A percentile compares a stretch with the other conserved stretches of the same genome.
These are phyloP conservation scores for Metarhizium rileyi DNA, from an alignment of 2,329 filamentous ascomycete species.

Conservation along the genomic window DNA sequence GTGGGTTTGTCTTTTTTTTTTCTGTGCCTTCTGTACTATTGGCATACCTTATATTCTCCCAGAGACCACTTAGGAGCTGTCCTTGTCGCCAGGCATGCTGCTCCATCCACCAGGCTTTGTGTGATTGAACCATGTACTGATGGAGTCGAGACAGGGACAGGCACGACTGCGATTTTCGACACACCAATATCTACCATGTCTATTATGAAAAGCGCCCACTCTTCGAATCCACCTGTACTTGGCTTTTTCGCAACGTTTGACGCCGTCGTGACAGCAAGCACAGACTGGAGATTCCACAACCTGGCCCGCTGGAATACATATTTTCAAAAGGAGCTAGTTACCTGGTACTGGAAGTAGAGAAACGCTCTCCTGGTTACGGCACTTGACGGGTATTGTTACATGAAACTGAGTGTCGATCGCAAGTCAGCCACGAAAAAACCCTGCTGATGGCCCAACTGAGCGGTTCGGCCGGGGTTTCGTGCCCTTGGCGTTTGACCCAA, in stretches of 20 bases:
- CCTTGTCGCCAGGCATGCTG: background rate
- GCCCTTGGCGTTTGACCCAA: background rate
- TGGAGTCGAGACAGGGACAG: background rate
- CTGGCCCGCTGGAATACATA: background rate
- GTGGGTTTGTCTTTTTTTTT: background rate
- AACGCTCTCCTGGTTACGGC: background rate
- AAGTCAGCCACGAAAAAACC: background rate
- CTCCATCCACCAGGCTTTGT: background rate
- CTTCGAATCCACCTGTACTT: background rate
- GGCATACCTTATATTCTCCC: background rate
- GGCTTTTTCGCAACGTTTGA: constrained; percentile 2
- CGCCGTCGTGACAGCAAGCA: background rate
- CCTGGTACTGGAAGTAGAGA: background rate
- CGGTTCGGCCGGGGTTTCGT: background rate
- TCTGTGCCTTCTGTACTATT: background rate
- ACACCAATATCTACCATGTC: background rate
- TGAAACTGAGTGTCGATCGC: background rate
- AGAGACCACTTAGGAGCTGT: background rate
- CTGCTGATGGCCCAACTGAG: background rate
- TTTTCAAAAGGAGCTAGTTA: background rate
- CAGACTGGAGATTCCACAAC: background rate
- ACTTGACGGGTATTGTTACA: background rate
- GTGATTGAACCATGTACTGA: background rate
- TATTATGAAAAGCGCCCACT: background rate
- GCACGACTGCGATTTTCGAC: background rate